Evolutionary conservation across 1,284 basidiomycete genomes (phyloP).

Genomic region (Malassezia yamatoensis): DNA sequence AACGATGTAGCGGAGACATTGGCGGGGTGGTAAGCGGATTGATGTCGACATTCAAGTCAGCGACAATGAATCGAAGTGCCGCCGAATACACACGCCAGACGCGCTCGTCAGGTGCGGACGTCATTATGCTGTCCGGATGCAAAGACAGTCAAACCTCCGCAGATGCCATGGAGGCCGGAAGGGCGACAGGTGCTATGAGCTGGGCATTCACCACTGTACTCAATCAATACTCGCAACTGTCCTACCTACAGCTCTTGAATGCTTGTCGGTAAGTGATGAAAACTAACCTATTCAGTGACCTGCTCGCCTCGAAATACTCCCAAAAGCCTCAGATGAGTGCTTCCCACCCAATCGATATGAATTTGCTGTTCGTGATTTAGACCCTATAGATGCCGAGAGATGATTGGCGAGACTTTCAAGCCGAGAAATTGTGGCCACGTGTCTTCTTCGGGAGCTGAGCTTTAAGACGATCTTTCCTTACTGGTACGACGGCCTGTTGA

Average conservation of each 20-base stretch:
- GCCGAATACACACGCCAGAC: slow-evolving; percentile 59
- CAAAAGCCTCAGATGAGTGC: slow-evolving; percentile 49
- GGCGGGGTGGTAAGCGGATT: slow-evolving; percentile 53
- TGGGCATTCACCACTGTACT: slow-evolving; percentile 42
- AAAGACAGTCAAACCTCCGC: slow-evolving; percentile 88
- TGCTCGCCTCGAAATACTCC: slow-evolving; percentile 40
- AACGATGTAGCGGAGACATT: slow-evolving; percentile 56
- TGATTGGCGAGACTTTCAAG: background rate
- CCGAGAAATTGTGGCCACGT: background rate
- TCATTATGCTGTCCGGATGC: slow-evolving; percentile 59
- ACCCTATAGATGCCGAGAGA: background rate
- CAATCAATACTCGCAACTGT: slow-evolving; percentile 52
- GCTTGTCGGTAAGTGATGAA: slow-evolving; percentile 30
- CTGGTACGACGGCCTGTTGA: background rate
- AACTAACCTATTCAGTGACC: slow-evolving; percentile 38
- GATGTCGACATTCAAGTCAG: slow-evolving; percentile 50
- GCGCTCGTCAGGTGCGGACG: slow-evolving; percentile 67
- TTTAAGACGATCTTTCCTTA: background rate
- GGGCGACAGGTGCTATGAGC: slow-evolving; percentile 59
- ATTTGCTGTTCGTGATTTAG: slow-evolving; percentile 37
- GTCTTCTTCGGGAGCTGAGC: background rate
- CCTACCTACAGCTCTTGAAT: slow-evolving; percentile 43
- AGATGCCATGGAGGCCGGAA: slow-evolving; percentile 69
- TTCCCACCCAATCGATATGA: slow-evolving; percentile 44
- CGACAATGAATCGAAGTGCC: slow-evolving; percentile 54